These are phyloP conservation scores for Nothophoma quercina DNA, from an alignment of 2,329 filamentous ascomycete genomes.

Conservation along the genomic window DNA sequence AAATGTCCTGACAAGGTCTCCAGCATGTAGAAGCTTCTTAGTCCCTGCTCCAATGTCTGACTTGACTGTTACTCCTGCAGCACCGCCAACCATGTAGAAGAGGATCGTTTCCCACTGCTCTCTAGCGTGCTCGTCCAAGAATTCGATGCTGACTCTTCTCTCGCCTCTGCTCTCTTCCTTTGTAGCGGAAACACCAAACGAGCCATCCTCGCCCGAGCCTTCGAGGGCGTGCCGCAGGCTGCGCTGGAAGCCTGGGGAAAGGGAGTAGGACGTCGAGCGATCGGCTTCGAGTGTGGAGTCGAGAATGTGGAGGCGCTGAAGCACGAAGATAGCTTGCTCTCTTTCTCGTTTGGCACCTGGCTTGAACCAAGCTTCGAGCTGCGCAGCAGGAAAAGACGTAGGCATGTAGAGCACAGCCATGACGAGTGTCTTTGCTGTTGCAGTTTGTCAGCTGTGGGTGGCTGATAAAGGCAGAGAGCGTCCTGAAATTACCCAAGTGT, in stretches of 20 bases:
- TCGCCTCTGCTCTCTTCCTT: conserved; percentile 66
- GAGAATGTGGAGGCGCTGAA: conserved; percentile 88
- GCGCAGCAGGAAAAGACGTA: conserved; percentile 75
- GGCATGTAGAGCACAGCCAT: conserved; percentile 95
- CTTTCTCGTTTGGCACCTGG: conserved; percentile 75
- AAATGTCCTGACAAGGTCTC: conserved; percentile 75
- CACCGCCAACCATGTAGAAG: conserved; percentile 89
- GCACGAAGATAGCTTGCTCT: conserved; percentile 81
- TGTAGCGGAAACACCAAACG: conserved; percentile 86
- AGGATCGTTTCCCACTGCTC: conserved; percentile 95
- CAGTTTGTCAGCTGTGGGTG: conserved; percentile 5
- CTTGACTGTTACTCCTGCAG: conserved; percentile 57
- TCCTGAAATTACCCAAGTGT: conserved; percentile 83
- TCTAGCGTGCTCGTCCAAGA: conserved; percentile 84
- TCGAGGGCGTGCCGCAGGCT: conserved; percentile 88
- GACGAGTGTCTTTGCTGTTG: conserved; percentile 86
- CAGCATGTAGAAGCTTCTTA: conserved; percentile 81
- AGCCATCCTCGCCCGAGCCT: conserved; percentile 82
- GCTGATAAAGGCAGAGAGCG: too few species aligned
- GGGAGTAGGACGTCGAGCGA: conserved; percentile 73
- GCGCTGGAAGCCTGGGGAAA: conserved; percentile 82
- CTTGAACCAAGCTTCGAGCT: conserved; percentile 87
- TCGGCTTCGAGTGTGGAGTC: conserved; percentile 62
- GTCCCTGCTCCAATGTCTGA: conserved; percentile 67
- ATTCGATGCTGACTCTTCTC: conserved; percentile 72